Conservation (phyloP, 1,284 basidiomycete genomes). For the Leccinum subfulvum region DNA sequence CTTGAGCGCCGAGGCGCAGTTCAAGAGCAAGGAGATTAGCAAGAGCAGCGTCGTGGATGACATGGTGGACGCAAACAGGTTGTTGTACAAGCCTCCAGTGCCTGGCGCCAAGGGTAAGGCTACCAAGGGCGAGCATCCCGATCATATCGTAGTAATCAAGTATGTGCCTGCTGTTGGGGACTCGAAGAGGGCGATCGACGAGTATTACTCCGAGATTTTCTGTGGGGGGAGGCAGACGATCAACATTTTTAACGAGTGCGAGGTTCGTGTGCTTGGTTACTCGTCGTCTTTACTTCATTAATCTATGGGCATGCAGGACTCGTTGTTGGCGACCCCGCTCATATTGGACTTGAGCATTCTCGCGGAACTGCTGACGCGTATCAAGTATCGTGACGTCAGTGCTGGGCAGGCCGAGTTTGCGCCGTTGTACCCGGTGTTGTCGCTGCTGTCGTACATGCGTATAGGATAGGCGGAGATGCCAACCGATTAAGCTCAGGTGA, state of each 20-base stretch:
- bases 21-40: constrained; percentile 97
- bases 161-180: constrained; percentile 94
- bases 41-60: constrained; percentile 98
- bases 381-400: constrained; percentile 76
- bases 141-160: constrained; percentile 97
- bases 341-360: constrained; percentile 94
- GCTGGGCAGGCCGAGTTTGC: constrained; percentile 59
- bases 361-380: constrained; percentile 91
- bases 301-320: constrained; percentile 59
- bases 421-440: constrained; percentile 85
- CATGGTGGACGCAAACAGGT: constrained; percentile 90
- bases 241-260: constrained; percentile 96
- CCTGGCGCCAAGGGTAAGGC: constrained; percentile 63
- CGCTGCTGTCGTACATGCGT: constrained; percentile 86
- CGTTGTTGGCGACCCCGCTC: constrained; percentile 91
- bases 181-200: constrained; percentile 96
- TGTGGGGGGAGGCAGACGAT: constrained; percentile 80
- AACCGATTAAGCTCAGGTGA: no score
- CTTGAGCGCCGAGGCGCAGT: constrained; percentile 89
- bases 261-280: constrained; percentile 44
- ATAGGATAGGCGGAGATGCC: no score
- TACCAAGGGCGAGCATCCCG: constrained; percentile 89
- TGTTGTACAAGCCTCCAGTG: constrained; percentile 83
- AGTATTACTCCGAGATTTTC: constrained; percentile 96
- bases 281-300: constrained; percentile 6